These are phyloP conservation scores for Daedaleopsis sinensis DNA, from an alignment of 768 basidiomycete species.

Conservation along the genomic window DNA sequence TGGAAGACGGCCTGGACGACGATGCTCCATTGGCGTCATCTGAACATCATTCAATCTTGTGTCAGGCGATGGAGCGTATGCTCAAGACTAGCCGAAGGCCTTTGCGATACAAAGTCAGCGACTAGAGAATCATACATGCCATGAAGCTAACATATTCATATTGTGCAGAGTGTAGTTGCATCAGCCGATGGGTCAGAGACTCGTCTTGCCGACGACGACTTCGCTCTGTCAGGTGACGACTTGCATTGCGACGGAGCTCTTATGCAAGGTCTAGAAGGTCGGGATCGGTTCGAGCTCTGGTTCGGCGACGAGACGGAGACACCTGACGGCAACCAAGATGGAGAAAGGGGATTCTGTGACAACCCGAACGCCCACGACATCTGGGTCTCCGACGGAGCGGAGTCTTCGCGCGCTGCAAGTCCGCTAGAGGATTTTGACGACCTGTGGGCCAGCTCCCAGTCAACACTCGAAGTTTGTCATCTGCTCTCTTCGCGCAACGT, in stretches of 20 bases:
- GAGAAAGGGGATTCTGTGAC: background rate
- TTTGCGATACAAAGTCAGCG: slow-evolving; percentile 14
- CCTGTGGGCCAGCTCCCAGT: slow-evolving; percentile 16
- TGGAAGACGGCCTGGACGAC: background rate
- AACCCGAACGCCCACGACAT: background rate
- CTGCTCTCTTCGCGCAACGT: background rate
- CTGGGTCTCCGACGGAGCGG: slow-evolving; percentile 2
- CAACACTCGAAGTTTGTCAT: slow-evolving; percentile 15
- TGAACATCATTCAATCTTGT: slow-evolving; percentile 3
- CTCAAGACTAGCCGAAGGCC: slow-evolving; percentile 9
- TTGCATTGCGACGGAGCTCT: background rate
- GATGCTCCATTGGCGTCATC: background rate
- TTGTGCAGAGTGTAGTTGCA: background rate
- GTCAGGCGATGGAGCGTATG: slow-evolving; percentile 15
- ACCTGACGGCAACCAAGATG: slow-evolving; percentile 4
- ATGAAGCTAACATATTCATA: background rate
- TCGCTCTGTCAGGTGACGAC: background rate
- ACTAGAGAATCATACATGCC: too few relatives aligned
- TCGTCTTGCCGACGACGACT: slow-evolving; percentile 1
- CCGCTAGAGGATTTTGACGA: slow-evolving; percentile 5
- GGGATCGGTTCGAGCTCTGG: slow-evolving; percentile 6
- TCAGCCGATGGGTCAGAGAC: background rate
- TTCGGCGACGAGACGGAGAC: slow-evolving; percentile 7
- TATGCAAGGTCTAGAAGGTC: slow-evolving; percentile 1
- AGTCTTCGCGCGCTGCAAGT: background rate